Base-by-base conservation (phyloP, 805 yeast genomes). In the Ogataea dorogensis region DNA sequence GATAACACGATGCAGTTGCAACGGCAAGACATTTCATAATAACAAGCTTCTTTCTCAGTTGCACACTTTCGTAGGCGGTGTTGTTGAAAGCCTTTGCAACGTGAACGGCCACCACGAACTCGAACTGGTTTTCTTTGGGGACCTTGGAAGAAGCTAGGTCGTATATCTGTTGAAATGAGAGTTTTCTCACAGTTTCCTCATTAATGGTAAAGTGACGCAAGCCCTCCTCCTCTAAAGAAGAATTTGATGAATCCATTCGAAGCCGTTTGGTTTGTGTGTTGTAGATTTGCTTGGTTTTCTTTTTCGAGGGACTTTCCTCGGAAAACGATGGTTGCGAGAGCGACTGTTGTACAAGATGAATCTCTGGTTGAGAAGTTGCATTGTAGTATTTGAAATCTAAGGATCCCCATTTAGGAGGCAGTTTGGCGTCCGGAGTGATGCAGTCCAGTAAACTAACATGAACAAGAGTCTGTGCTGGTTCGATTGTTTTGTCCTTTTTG, bases 61-160 rank as follows among this genome's bases (percentile, higher is more conserved):
- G 60, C 28, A 79, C 58, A 31, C 79, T 68, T 24, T 77, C 82
- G 30, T 61, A 64, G 2, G 81, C 63, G 28, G 68, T 70, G 27
- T 46, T 52, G 51, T 74, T 75, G 64, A 85, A 87, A 0, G 95
- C 77, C 58, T 86, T 87, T 1, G 88, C 86, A 19, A 75, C 66
- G 5, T 79, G 63, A 1, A 82, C 81, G 28, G 71, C 73, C 24
- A 81, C 58, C 1, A 80, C 72, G 49, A 81, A 86, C 22, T 75
- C 79, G 40, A 70, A 69, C 78, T 85, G 77, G 23, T 62, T 67
- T n/a, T 78, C 78, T 21, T 69, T 54, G 3, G 96, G 94, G 13
- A 83, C 57, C 8, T 59, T 59, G 23, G 66, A 72, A 43, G 65
- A 53, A 3, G 84, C 88, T 40, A 68, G 74, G 36, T 81, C 85